Conservation (phyloP, 192 early-diverging fungal genomes). For the Neocallimastix lanati region DNA sequence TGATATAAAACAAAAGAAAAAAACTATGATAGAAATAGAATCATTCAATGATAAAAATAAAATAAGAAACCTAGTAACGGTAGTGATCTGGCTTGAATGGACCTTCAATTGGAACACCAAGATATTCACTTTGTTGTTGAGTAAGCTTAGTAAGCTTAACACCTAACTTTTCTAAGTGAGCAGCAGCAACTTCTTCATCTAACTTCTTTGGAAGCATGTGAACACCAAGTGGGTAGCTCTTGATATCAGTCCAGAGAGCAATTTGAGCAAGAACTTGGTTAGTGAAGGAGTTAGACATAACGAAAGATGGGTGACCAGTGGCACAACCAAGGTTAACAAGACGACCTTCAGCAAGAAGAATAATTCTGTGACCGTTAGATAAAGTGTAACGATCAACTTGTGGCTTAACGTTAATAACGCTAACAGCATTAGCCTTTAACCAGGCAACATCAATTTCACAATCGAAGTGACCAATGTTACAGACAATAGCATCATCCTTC, state of each 20-base stretch:
- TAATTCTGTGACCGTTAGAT: conserved; percentile 77
- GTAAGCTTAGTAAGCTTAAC: conserved; percentile 60
- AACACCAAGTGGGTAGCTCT: conserved; percentile 78
- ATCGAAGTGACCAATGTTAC: conserved; percentile 99
- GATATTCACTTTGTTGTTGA: conserved; percentile 52
- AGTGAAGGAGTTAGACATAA: conserved; percentile 99
- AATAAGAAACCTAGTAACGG: conserved; percentile 60
- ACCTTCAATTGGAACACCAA: conserved; percentile 60
- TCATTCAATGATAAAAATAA: too few species aligned
- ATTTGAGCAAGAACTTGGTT: conserved; percentile 99
- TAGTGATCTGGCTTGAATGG: conserved; percentile 97
- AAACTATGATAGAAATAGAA: too few species aligned
- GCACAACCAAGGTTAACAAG: conserved; percentile 98
- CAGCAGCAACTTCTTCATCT: conserved; percentile 94
- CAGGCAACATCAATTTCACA: conserved; percentile 96
- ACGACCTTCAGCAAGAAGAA: conserved; percentile 95
- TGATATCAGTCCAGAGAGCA: conserved; percentile 87
- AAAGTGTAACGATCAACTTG: conserved; percentile 94
- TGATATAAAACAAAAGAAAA: too few species aligned
- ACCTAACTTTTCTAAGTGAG: conserved; percentile 85
- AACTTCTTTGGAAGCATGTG: conserved; percentile 98
- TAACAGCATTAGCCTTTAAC: conserved; percentile 83
- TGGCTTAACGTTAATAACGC: conserved; percentile 89
- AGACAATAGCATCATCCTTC: conserved; percentile 97
- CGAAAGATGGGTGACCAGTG: conserved; percentile 95